These are phyloP conservation scores for Gossypium raimondii DNA, from an alignment of 345 rosid genomes.

Conservation along the genomic window DNA sequence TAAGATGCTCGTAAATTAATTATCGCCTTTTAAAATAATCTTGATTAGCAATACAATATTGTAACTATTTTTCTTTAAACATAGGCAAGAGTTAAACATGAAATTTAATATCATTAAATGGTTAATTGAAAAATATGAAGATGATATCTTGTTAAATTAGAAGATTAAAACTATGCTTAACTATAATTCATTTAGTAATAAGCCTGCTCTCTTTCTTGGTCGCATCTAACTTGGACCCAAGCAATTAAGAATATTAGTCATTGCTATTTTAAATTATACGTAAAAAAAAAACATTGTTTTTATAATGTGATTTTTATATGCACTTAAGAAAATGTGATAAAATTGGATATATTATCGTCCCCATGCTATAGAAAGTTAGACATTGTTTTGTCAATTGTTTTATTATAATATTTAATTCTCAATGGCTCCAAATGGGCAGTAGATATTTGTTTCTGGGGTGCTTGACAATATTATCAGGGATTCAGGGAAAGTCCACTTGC, in stretches of 20 bases:
- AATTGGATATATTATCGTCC: constrained; percentile 3
- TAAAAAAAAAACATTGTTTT: not conserved
- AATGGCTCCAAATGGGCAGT: not conserved
- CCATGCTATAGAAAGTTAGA: not conserved
- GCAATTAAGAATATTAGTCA: not conserved
- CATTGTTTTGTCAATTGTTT: not conserved
- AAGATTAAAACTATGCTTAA: not conserved
- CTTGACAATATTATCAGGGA: not conserved
- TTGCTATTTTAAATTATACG: not conserved
- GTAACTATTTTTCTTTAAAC: too few species aligned
- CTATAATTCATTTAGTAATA: not conserved
- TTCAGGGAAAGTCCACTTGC: too few species aligned
- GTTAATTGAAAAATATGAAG: not conserved
- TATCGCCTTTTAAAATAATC: too few species aligned
- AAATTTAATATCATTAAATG: too few species aligned
- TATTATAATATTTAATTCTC: not conserved
- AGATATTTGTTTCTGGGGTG: not conserved
- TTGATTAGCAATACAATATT: too few species aligned
- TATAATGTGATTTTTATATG: not conserved
- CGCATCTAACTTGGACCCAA: constrained; percentile 9
- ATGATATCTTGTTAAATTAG: not conserved
- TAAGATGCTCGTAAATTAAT: too few species aligned
- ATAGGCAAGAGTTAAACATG: too few species aligned
- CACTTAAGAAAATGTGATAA: not conserved
- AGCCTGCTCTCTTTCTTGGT: not conserved